Percentiles rank a stretch among this genome's conserved stretches.
Conservation (phyloP, 1,284 basidiomycete species). For the Ceratobasidium theobromae region DNA sequence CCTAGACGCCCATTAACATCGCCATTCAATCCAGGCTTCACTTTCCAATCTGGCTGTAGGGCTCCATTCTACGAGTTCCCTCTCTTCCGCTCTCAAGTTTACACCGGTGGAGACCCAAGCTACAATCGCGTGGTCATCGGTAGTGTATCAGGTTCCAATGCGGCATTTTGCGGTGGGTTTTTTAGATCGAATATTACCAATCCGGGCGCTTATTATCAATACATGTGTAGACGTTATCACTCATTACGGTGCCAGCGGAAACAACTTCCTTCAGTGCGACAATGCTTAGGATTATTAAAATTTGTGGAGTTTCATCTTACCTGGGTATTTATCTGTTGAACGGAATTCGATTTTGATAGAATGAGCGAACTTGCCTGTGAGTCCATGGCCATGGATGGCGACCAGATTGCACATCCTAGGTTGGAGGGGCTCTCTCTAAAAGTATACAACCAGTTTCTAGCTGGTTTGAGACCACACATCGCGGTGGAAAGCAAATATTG, state of each 20-base stretch:
- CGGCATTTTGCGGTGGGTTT: constrained; percentile 22
- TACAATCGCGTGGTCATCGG: constrained; percentile 21
- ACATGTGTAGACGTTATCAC: constrained; percentile 7
- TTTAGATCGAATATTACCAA: not conserved
- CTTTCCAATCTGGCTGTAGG: constrained; percentile 10
- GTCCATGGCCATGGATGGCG: too few species aligned
- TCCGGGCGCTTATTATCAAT: not conserved
- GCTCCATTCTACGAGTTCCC: constrained; percentile 21
- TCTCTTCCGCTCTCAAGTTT: constrained; percentile 3
- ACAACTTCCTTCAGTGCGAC: constrained; percentile 27
- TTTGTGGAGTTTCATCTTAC: too few species aligned
- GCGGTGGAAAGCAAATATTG: too few species aligned
- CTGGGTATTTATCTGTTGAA: too few species aligned
- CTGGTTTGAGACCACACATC: too few species aligned
- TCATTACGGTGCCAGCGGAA: constrained; percentile 12
- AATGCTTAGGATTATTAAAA: not conserved
- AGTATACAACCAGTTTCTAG: too few species aligned
- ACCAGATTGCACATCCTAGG: too few species aligned
- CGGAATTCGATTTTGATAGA: too few species aligned
- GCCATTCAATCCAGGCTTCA: constrained; percentile 1
- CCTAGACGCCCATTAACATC: not conserved
- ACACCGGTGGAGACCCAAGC: constrained; percentile 25
- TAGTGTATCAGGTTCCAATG: constrained; percentile 10
- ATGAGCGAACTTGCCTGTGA: too few species aligned
- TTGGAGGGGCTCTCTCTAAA: too few species aligned